A percentile compares a stretch with the other conserved stretches of the same genome.
These are phyloP conservation scores for Tagetes erecta DNA, from an alignment of 129 eudicot species.

Conservation along the genomic window DNA sequence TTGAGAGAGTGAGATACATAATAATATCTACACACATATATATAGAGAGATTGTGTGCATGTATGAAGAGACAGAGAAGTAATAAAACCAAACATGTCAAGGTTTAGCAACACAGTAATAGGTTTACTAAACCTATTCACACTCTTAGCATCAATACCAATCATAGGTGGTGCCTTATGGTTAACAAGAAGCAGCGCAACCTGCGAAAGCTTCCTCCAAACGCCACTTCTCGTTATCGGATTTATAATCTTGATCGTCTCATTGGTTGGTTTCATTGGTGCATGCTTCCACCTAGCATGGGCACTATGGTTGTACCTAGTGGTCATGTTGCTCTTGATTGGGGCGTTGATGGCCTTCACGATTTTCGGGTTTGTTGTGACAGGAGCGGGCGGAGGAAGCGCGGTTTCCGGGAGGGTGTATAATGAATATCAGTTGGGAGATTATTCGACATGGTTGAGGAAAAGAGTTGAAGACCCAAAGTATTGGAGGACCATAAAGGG, in stretches of 20 bases:
- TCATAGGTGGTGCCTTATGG: conserved; percentile 85
- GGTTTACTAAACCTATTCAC: conserved; percentile 82
- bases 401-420: conserved; percentile 61
- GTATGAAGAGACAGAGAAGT: background rate
- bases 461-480: conserved; percentile 50
- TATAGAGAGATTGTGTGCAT: background rate
- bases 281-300: conserved; percentile 80
- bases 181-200: conserved; percentile 67
- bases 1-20: background rate
- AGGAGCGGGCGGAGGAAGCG: conserved; percentile 57
- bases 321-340: conserved; percentile 63
- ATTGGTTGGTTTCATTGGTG: conserved; percentile 76
- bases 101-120: conserved; percentile 80
- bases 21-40: background rate
- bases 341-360: conserved; percentile 50
- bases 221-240: conserved; percentile 72
- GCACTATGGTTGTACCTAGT: conserved; percentile 67
- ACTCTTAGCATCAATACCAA: conserved; percentile 77
- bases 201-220: conserved; percentile 80
- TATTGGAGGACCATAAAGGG: conserved; percentile 59
- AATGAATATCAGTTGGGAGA: conserved; percentile 59
- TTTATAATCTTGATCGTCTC: conserved; percentile 70
- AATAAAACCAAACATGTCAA: conserved; percentile 38
- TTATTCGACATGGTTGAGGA: conserved; percentile 82
- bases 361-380: conserved; percentile 81